phyloP scores from a whole-genome alignment of 2,329 filamentous ascomycete genomes.

The Aspergillus sp. region DNA sequence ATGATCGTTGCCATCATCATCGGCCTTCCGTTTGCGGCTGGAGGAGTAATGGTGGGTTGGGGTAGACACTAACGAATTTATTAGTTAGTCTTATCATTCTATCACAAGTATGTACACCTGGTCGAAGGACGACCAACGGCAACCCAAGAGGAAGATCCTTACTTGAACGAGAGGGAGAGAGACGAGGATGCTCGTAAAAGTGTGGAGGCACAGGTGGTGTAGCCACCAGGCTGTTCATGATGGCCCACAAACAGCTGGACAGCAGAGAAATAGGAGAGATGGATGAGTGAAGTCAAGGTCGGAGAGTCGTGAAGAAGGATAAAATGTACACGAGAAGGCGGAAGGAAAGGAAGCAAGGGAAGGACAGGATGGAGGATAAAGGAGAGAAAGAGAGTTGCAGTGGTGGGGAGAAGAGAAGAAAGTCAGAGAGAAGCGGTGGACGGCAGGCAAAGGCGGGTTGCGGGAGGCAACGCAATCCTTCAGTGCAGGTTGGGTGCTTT shows the following conservation, averaged over 20 bases:
- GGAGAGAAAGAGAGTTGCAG: conserved; percentile 1
- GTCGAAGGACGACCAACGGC: too few species aligned
- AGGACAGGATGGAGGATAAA: conserved; percentile 4
- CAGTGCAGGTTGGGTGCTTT: conserved; percentile 3
- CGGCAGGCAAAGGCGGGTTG: conserved; percentile 22
- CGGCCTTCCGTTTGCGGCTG: conserved; percentile 80
- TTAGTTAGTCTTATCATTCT: conserved; percentile 10
- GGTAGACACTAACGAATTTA: conserved; percentile 28
- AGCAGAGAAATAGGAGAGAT: conserved; percentile 14
- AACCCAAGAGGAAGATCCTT: conserved; percentile 19
- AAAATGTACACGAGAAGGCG: conserved; percentile 9
- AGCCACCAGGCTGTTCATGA: conserved; percentile 59
- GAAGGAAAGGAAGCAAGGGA: conserved; percentile 4
- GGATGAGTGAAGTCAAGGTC: conserved; percentile 14
- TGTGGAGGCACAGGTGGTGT: conserved; percentile 59
- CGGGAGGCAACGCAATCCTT: conserved; percentile 29
- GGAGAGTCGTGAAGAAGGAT: conserved; percentile 17
- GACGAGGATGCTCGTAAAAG: conserved; percentile 56
- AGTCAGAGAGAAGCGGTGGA: conserved; percentile 27
- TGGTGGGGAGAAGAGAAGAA: conserved; percentile 10
- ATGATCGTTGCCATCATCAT: conserved; percentile 58
- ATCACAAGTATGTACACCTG: too few species aligned
- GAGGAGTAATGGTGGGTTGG: conserved; percentile 32
- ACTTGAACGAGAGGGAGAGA: conserved; percentile 58
- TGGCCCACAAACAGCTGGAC: conserved; percentile 29